These are phyloP conservation scores for Rhodotorula graminis DNA, from an alignment of 768 basidiomycete genomes.

Conservation along the genomic window DNA sequence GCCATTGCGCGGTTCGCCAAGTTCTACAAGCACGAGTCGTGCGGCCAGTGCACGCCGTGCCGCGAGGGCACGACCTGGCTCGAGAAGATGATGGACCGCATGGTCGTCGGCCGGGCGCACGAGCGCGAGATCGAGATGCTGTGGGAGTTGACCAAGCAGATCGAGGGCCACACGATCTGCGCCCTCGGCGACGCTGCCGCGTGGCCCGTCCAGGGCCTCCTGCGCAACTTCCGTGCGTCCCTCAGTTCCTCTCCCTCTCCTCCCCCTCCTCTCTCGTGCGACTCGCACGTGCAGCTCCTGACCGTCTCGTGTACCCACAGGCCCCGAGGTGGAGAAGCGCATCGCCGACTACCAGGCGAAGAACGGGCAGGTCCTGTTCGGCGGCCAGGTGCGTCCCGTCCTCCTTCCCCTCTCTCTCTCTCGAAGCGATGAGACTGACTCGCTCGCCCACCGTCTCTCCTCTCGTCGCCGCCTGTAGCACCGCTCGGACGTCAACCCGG, in stretches of 20 bases:
- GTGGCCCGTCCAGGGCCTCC: conserved; percentile 96
- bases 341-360: conserved; percentile 69
- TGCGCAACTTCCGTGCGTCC: conserved; percentile 82
- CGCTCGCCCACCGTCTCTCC: too few relatives aligned
- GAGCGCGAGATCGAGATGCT: conserved; percentile 97
- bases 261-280: not conserved
- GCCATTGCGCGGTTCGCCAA: conserved; percentile 91
- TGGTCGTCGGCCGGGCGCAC: conserved; percentile 86
- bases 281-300: not conserved
- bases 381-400: conserved; percentile 54
- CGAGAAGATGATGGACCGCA: conserved; percentile 99
- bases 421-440: not conserved
- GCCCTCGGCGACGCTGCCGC: conserved; percentile 92
- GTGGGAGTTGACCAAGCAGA: conserved; percentile 67
- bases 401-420: not conserved
- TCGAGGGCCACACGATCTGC: conserved; percentile 74
- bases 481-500: conserved; percentile 1
- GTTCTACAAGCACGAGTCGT: conserved; percentile 99
- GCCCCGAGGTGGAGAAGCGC: conserved; percentile 82
- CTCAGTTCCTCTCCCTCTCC: not conserved
- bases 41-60: conserved; percentile 69
- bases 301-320: conserved; percentile 39
- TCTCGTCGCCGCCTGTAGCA: not conserved
- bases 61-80: conserved; percentile 97
- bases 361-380: conserved; percentile 81